Base-by-base conservation (phyloP, 768 basidiomycete genomes). In the Dentipellis fragilis region DNA sequence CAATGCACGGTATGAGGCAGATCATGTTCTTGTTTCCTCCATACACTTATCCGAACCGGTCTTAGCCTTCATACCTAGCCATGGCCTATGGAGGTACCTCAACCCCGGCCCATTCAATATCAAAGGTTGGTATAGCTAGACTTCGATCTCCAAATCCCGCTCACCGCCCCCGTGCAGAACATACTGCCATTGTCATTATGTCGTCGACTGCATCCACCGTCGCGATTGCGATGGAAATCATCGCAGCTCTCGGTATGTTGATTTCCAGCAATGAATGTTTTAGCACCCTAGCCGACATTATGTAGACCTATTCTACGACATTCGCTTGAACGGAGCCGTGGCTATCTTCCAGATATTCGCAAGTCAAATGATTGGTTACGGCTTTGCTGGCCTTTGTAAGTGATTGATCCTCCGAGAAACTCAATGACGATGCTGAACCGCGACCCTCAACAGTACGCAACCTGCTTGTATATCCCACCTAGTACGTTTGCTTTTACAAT, bases 51-150 rank as follows among this genome's bases (percentile, higher is more conserved):
- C 29, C 6, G 29, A 29, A 29, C 29, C 34, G 42, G 51, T 42
- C 16, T 23, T 51, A 67, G 59, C 64, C 56, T 0, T 81, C 70
- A 63, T 79, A 10, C 78, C 78, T n/a, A 67, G 67, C 45, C 61
- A 63, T 29, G 77, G 78, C 9, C 65, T 61, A 58, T 83, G 78
- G 77, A 66, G 75, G n/a, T 81, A 78, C 63, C 66, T 83, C 51
- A 83, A 83, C 62, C 82, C 81, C 3, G 80, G 81, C 0, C 79
- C 79, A 19, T 84, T 84, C 71, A 84, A 82, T 72, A 72, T 67
- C 65, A 79, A 79, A 58, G 67, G 75, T 73, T 47, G 65, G 35
- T 45, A 45, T 5, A 29, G 16, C 42, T 17, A 22, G 2, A 51
- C 10, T 19, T 19, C 34, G 29, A 21, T 38, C 1, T 39, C 16